Evolutionary conservation across 768 basidiomycete species (phyloP).

Genomic region (Hemileccinum impolitum): DNA sequence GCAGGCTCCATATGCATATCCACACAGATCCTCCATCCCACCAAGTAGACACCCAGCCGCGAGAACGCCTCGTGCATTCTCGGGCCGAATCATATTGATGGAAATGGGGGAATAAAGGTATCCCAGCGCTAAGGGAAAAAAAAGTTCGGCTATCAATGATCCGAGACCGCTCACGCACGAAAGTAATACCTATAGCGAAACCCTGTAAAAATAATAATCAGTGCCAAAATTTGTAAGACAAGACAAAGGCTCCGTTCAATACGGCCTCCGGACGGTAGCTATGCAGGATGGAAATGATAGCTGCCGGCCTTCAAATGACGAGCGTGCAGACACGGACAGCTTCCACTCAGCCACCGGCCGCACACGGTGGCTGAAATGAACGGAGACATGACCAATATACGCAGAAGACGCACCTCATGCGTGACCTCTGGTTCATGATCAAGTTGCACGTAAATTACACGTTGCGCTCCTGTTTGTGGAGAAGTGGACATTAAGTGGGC

Average conservation of each 20-base stretch:
- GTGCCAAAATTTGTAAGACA: slow-evolving; percentile 5
- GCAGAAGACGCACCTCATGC: slow-evolving; percentile 60
- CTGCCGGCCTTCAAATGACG: slow-evolving; percentile 15
- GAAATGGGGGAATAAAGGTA: slow-evolving; percentile 78
- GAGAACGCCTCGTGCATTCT: slow-evolving; percentile 82
- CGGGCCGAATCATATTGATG: slow-evolving; percentile 61
- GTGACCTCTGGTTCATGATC: slow-evolving; percentile 81
- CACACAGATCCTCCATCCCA: slow-evolving; percentile 83
- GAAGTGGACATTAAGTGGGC: slow-evolving; percentile 86
- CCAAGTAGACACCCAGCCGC: slow-evolving; percentile 83
- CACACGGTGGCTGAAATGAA: slow-evolving; percentile 32
- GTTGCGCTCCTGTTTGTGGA: slow-evolving; percentile 60
- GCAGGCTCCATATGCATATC: slow-evolving; percentile 75
- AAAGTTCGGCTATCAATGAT: slow-evolving; percentile 19
- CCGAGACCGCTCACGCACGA: slow-evolving; percentile 5
- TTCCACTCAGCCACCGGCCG: slow-evolving; percentile 18
- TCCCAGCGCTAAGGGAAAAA: slow-evolving; percentile 55
- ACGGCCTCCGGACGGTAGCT: slow-evolving; percentile 23
- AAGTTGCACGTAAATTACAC: slow-evolving; percentile 70
- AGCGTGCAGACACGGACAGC: slow-evolving; percentile 15
- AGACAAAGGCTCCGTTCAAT: slow-evolving; percentile 16
- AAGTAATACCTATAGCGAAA: slow-evolving; percentile 63
- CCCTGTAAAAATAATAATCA: slow-evolving; percentile 42
- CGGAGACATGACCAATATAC: slow-evolving; percentile 20
- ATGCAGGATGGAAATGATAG: slow-evolving; percentile 12